A percentile compares a stretch with the other conserved stretches of the same genome.
phyloP scores from a whole-genome alignment of 805 yeast species.

The Zygotorulaspora chibaensis region DNA sequence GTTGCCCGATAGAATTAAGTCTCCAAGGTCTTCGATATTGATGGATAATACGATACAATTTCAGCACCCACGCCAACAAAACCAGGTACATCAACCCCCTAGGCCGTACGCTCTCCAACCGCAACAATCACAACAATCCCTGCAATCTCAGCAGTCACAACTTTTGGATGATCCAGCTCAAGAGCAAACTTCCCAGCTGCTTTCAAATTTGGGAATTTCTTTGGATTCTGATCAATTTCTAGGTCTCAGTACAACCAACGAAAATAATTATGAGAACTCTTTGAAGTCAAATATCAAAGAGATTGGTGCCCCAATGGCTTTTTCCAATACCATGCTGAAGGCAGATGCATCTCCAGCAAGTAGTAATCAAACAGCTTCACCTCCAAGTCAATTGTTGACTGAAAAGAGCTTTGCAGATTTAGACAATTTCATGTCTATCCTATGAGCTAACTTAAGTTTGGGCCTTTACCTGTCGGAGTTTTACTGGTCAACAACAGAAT shows the following conservation, averaged over 20 bases:
- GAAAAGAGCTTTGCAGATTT: conserved; percentile 30
- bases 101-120: background rate
- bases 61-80: conserved; percentile 4
- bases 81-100: conserved; percentile 2
- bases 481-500: background rate
- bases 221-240: conserved; percentile 9
- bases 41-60: conserved; percentile 4
- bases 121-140: background rate
- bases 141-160: background rate
- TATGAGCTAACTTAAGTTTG: conserved; percentile 9
- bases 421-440: conserved; percentile 30
- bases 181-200: background rate
- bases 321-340: conserved; percentile 7
- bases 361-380: conserved; percentile 19
- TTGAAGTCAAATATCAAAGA: background rate
- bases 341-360: conserved; percentile 14
- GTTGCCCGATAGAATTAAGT: conserved; percentile 9
- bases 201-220: conserved; percentile 2
- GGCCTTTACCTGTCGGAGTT: background rate
- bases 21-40: conserved; percentile 8
- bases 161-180: background rate
- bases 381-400: conserved; percentile 23
- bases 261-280: conserved; percentile 1
- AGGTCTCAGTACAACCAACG: conserved; percentile 1
- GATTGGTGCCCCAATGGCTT: conserved; percentile 1